Base-by-base conservation (phyloP, 208 protist genomes). In the Perkinsela sp. region DNA sequence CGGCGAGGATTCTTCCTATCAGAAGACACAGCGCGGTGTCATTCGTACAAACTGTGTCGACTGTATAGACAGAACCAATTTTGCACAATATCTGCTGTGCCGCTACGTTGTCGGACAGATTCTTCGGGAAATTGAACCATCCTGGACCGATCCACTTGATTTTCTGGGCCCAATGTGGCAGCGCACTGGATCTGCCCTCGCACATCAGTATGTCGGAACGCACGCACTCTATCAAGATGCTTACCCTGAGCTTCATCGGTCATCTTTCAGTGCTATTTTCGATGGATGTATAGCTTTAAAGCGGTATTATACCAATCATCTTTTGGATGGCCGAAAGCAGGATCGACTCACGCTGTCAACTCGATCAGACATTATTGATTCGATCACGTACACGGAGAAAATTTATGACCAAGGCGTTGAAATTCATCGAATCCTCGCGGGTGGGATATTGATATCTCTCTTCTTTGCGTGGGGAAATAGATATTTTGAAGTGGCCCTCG, bases 11-110 rank as follows among this genome's bases (percentile, higher is more conserved):
- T n/a, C 6, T 68, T 22, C 22, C 66, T 68, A 48, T 68, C 29
- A 68, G 22, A 13, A 70, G 28, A 68, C 70, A 31, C 92, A 96
- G 71, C 66, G 69, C 29, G 93, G 94, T 66, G 82, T 96, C 0
- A 74, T 95, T 57, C 83, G 95, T 31, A 91, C 80, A 30, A 98
- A 97, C 75, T 98, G 95, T 75, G 83, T 97, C 31, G 95, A 98
- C 74, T 95, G 90, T 67, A 80, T 98, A 13, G 95, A 98, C 75
- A 82, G 95, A 31, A 98, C 94, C 0, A 98, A 97, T 79, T 77
- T 94, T 1, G 89, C 81, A 1, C 88, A 96, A 74, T 93, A 93
- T 72, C 85, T 93, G 67, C 82, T 95, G 68, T 89, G 91, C 68
- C 69, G 86, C 28, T 77, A 86, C 67, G 79, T 68, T 68, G 30